Conservation (phyloP, 1,284 basidiomycete species). For the Moniliella sp. region DNA sequence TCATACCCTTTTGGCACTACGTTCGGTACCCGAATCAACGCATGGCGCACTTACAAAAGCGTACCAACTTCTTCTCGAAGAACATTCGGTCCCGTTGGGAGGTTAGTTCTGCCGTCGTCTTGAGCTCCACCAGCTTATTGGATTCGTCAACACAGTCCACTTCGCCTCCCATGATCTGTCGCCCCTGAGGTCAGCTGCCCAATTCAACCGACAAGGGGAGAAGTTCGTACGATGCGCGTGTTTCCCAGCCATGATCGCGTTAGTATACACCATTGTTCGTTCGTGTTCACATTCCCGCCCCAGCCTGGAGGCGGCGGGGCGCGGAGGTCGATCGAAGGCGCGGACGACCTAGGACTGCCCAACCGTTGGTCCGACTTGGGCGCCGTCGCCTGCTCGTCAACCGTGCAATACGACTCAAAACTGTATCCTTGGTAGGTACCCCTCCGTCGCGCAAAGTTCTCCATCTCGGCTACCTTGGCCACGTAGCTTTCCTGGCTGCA, state of each 20-base stretch:
- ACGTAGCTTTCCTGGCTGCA: too few species aligned
- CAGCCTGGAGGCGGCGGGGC: conserved; percentile 36
- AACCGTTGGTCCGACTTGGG: too few species aligned
- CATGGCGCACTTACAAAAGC: conserved; percentile 53
- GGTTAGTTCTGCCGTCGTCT: conserved; percentile 64
- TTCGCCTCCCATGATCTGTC: conserved; percentile 60
- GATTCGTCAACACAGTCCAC: conserved; percentile 55
- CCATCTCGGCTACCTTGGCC: too few species aligned
- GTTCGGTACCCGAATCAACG: too few species aligned
- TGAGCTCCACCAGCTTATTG: conserved; percentile 56
- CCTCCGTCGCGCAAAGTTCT: conserved; percentile 1
- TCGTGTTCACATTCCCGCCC: conserved; percentile 73
- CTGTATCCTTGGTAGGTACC: conserved; percentile 40
- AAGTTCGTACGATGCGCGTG: conserved; percentile 41
- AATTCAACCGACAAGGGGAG: background rate
- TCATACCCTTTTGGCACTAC: background rate
- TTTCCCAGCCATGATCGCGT: conserved; percentile 68
- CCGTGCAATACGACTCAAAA: conserved; percentile 68
- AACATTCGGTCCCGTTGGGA: conserved; percentile 47
- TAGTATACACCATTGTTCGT: conserved; percentile 83
- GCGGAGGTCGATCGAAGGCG: background rate
- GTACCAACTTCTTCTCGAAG: conserved; percentile 65
- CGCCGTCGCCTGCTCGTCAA: too few species aligned
- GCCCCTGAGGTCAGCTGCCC: background rate
- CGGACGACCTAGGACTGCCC: too few species aligned